Conservation (phyloP, 2,329 filamentous ascomycete species). For the Sporothrix variecibatus region DNA sequence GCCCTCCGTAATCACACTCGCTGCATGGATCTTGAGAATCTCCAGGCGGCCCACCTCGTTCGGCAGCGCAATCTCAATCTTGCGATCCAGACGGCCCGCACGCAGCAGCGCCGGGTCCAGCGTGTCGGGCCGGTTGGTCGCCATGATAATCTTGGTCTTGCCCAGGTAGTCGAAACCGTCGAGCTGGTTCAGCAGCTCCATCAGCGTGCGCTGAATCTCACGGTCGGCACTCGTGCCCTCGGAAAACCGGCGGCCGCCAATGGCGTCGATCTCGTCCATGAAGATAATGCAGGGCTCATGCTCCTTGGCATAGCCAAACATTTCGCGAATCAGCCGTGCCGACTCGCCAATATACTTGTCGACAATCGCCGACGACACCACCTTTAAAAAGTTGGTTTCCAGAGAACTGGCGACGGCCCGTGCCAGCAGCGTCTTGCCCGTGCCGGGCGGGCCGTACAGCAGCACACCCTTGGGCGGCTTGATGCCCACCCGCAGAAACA, state of each 20-base stretch:
- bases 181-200: conserved; percentile 98
- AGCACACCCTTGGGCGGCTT: conserved; percentile 98
- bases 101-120: conserved; percentile 90
- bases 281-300: conserved; percentile 99
- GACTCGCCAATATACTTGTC: conserved; percentile 99
- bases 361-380: conserved; percentile 97
- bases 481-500: conserved; percentile 95
- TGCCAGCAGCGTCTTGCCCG: conserved; percentile 92
- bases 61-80: conserved; percentile 95
- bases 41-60: conserved; percentile 96
- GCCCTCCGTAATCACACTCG: conserved; percentile 82
- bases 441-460: conserved; percentile 93
- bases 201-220: conserved; percentile 96
- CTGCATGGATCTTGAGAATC: conserved; percentile 96
- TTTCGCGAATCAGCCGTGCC: conserved; percentile 93
- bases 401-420: conserved; percentile 93
- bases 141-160: conserved; percentile 99
- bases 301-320: conserved; percentile 99
- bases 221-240: conserved; percentile 97
- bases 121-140: conserved; percentile 94
- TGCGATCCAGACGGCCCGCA: conserved; percentile 90
- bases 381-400: conserved; percentile 98
- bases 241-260: conserved; percentile 92
- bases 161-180: conserved; percentile 99
- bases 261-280: conserved; percentile 99